Conservation (phyloP, 2,329 filamentous ascomycete genomes). For the Fusarium chuoi region DNA sequence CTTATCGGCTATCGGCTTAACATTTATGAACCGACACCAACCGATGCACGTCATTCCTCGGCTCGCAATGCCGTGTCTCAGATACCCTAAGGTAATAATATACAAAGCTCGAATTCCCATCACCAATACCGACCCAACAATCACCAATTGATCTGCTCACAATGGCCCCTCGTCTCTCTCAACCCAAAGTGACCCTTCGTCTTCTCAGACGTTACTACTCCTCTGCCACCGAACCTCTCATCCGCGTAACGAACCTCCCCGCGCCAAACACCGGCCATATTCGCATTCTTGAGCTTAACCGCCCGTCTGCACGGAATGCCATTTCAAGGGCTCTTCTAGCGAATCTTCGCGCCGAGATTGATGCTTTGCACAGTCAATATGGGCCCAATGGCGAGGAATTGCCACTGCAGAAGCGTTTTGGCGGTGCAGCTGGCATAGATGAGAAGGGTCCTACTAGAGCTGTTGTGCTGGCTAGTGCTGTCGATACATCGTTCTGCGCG, state of each 20-base stretch:
- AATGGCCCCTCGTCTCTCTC: conserved; percentile 49
- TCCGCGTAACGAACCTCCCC: conserved; percentile 79
- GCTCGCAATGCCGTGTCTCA: neutral
- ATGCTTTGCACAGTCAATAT: conserved; percentile 74
- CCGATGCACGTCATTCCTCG: conserved; percentile 35
- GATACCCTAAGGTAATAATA: neutral
- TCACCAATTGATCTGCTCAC: conserved; percentile 1
- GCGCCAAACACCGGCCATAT: conserved; percentile 86
- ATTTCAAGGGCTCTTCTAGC: conserved; percentile 83
- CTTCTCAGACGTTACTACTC: conserved; percentile 52
- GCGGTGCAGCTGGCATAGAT: conserved; percentile 56
- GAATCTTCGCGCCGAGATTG: conserved; percentile 76
- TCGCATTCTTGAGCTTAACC: conserved; percentile 87
- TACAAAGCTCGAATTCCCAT: neutral
- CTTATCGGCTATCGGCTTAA: conserved; percentile 41
- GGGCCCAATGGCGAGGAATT: conserved; percentile 64
- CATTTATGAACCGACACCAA: conserved; percentile 30
- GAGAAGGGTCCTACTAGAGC: conserved; percentile 75
- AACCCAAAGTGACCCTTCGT: conserved; percentile 32
- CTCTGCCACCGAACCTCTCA: conserved; percentile 60
- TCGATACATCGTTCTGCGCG: conserved; percentile 91
- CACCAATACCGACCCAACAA: neutral
- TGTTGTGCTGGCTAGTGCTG: conserved; percentile 83
- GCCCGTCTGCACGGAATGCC: conserved; percentile 87
- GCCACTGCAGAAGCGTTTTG: conserved; percentile 53